Evolutionary conservation across 2,329 filamentous ascomycete species (phyloP).

Genomic region (Bertia moriformis): DNA sequence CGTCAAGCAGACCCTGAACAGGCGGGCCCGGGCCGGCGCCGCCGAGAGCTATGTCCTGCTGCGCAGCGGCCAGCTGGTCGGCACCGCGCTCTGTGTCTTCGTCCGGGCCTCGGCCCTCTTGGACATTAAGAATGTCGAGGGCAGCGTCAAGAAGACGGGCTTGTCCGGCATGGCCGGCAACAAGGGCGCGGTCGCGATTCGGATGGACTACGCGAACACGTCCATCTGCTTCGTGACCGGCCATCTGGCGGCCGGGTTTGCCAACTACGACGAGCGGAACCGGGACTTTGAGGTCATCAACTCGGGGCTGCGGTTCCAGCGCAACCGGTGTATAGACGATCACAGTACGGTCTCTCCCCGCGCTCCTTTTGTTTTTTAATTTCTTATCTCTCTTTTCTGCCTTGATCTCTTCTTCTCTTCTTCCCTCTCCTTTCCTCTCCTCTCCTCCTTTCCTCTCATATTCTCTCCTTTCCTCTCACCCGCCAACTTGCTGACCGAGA

Average conservation of each 20-base stretch:
- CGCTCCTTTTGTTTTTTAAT: neutral
- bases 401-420: no score
- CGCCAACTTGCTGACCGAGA: no score
- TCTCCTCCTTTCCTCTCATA: no score
- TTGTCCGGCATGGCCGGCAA: constrained; percentile 96
- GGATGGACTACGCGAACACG: constrained; percentile 86
- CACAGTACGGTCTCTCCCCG: constrained; percentile 64
- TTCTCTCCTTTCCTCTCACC: no score
- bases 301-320: constrained; percentile 75
- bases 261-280: constrained; percentile 93
- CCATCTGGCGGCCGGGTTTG: constrained; percentile 87
- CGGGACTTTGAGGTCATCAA: constrained; percentile 83
- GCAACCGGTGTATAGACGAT: constrained; percentile 79
- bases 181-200: constrained; percentile 92
- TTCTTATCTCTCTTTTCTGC: no score
- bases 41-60: constrained; percentile 76
- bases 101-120: constrained; percentile 64
- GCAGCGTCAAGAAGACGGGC: constrained; percentile 82
- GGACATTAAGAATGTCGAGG: constrained; percentile 91
- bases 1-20: constrained; percentile 65
- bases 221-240: constrained; percentile 91
- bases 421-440: no score
- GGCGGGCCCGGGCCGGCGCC: constrained; percentile 45
- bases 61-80: constrained; percentile 84
- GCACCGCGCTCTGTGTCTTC: constrained; percentile 82